A percentile compares a stretch with the other conserved stretches of the same genome.
phyloP scores from a whole-genome alignment of 805 yeast species.

The Cyberlindnera mycetangii region DNA sequence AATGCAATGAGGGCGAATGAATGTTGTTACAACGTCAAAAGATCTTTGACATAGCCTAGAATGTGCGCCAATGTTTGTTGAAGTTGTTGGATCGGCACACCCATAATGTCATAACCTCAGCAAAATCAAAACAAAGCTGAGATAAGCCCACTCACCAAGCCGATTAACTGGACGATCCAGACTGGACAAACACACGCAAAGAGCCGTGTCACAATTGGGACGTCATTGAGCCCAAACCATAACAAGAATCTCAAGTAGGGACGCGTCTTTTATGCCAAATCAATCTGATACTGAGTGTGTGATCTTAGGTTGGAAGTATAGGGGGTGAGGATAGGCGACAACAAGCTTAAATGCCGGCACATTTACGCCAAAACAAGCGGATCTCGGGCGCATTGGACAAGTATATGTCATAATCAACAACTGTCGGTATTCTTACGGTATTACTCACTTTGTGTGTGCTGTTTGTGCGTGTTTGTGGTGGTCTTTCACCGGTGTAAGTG shows the following conservation, averaged over 20 bases:
- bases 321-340: constrained; percentile 2
- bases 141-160: background rate
- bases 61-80: no score
- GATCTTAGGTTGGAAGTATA: constrained; percentile 1
- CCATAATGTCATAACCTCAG: background rate
- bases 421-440: background rate
- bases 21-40: no score
- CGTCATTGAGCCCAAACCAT: no score
- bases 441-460: constrained; percentile 7
- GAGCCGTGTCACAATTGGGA: no score
- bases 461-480: constrained; percentile 2
- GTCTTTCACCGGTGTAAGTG: background rate
- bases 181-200: no score
- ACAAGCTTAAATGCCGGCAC: background rate
- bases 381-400: background rate
- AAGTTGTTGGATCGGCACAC: background rate
- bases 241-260: no score
- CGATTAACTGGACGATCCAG: no score
- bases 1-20: no score
- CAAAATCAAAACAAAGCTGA: constrained; percentile 4
- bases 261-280: background rate
- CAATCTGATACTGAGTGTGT: background rate
- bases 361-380: background rate
- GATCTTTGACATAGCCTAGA: no score
- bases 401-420: background rate